These are phyloP conservation scores for Byssochlamys sp. DNA, from an alignment of 2,329 filamentous ascomycete species.

Conservation along the genomic window DNA sequence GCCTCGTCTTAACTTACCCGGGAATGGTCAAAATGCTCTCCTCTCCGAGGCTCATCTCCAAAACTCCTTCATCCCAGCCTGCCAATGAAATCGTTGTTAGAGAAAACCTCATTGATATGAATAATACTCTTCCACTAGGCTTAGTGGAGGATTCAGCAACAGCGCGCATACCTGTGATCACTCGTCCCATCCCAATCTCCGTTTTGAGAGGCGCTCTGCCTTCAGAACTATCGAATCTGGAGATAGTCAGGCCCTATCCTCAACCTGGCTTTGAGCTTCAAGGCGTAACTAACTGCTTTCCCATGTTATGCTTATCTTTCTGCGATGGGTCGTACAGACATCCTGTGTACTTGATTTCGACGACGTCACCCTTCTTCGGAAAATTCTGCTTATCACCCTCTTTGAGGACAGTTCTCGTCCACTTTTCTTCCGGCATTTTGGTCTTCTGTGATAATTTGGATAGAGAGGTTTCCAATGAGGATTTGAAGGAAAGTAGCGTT, in stretches of 20 bases:
- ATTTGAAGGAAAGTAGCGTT: not conserved
- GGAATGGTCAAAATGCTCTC: constrained; percentile 76
- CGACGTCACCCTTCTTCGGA: constrained; percentile 59
- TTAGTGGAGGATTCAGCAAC: not conserved
- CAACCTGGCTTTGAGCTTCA: constrained; percentile 22
- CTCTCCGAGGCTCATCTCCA: constrained; percentile 80
- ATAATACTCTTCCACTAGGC: not conserved
- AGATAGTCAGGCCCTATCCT: not conserved
- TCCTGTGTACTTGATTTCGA: constrained; percentile 86
- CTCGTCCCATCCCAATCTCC: too few species aligned
- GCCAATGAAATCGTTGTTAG: constrained; percentile 21
- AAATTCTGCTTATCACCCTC: constrained; percentile 53
- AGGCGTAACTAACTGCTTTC: constrained; percentile 50
- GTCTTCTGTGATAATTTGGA: not conserved
- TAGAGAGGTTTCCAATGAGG: not conserved
- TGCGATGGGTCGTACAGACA: constrained; percentile 62
- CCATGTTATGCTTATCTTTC: constrained; percentile 53
- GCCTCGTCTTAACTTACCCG: constrained; percentile 44
- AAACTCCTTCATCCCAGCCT: constrained; percentile 82
- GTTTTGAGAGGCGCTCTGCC: too few species aligned
- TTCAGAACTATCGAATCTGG: constrained; percentile 81
- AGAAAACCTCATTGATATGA: constrained; percentile 6
- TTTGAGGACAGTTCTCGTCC: constrained; percentile 52
- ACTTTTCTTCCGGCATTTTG: not conserved
- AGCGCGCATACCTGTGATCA: too few species aligned